Conservation (phyloP, 805 yeast genomes). For the Myxozyma mucilagina region DNA sequence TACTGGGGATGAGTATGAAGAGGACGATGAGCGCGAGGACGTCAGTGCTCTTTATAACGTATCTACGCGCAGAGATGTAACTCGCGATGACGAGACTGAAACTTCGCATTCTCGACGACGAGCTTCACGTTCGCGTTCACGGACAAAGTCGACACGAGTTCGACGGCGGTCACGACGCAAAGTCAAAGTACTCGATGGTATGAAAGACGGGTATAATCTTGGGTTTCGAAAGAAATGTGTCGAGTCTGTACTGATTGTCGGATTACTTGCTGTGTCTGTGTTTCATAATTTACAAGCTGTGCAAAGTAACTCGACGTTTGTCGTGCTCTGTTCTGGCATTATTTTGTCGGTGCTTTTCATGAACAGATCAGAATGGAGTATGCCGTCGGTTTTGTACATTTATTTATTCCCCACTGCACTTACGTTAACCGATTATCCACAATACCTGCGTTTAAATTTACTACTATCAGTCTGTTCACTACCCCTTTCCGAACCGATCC, state of each 20-base stretch:
- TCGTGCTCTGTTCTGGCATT: constrained; percentile 3
- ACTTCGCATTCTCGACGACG: neutral
- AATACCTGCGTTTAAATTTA: constrained; percentile 26
- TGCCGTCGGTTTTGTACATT: constrained; percentile 32
- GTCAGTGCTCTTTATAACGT: neutral
- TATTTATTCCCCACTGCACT: constrained; percentile 30
- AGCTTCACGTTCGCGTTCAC: neutral
- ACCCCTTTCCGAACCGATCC: constrained; percentile 20
- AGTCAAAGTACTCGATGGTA: constrained; percentile 22
- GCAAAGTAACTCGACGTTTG: constrained; percentile 9
- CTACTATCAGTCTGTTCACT: constrained; percentile 26
- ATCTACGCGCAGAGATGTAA: too few species aligned
- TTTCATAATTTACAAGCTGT: constrained; percentile 17
- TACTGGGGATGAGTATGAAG: constrained; percentile 3
- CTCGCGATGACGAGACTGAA: too few species aligned
- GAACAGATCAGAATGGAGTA: constrained; percentile 18
- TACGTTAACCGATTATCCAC: constrained; percentile 28
- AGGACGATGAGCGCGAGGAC: neutral
- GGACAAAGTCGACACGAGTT: neutral
- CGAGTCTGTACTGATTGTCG: constrained; percentile 29
- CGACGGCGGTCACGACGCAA: neutral
- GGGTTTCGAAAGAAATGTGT: constrained; percentile 31
- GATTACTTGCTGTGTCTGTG: constrained; percentile 21
- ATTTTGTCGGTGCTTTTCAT: constrained; percentile 4
- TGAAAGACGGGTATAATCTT: constrained; percentile 33